Base-by-base conservation (phyloP, 1,139 yeast genomes). In the Lodderomyces orthopsilosis region DNA sequence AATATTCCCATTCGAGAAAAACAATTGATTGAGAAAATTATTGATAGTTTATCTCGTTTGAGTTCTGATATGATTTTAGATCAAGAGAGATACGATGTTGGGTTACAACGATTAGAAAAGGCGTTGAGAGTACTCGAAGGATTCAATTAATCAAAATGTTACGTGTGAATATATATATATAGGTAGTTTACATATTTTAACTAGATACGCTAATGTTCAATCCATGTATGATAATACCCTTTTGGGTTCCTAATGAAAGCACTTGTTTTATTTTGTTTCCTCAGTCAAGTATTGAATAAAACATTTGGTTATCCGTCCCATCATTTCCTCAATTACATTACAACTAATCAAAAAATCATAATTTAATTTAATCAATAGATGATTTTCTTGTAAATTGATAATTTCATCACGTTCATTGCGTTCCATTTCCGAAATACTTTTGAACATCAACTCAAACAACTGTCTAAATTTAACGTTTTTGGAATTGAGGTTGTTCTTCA, bases 41-140 rank as follows among this genome's bases (percentile, higher is more conserved):
- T 91, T 4, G 95, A 89, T 56, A 84, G 95, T 1, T 69, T 91
- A 45, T 84, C 94, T 18, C 74, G 94, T 54, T 74, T 91, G 48
- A 88, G 95, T 3, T 87, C 91, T 45, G 96, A 90, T 59, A 90
- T 91, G 87, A 84, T 88, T 43, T 63, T 87, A 43, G 96, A 91
- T 61, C 87, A 86, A 35, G 80, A 79, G 28, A 77, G 94, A 55
- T 82, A 86, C 49, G 84, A 83, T 22, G 86, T 86, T 48, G 96
- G 96, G n/a, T 75, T 88, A 35, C 74, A 78, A 50, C 69, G 97
- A 49, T 67, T 91, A 51, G 87, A 85, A 54, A 82, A 81, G 55
- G 97, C 96, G 0, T 74, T 89, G 46, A 70, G 87, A 44, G 95
- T 90, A 1, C 69, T 91, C 42, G 97, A 91, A 59, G 97, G 97